Evolutionary conservation across 2,329 filamentous ascomycete genomes (phyloP).

Genomic region (Botrytis medusae): DNA sequence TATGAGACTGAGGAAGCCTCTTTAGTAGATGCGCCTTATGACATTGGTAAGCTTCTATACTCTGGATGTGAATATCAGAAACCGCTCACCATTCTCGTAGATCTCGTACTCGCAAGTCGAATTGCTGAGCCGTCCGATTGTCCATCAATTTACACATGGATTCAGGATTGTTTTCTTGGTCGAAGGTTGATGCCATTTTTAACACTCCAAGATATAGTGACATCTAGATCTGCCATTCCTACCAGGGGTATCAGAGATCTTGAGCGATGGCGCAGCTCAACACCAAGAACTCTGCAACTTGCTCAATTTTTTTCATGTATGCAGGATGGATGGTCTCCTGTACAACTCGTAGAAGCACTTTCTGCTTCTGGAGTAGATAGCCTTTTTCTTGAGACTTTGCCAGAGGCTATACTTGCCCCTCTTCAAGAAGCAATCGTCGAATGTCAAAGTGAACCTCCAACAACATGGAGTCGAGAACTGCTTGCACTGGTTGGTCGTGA

Average conservation of each 20-base stretch:
- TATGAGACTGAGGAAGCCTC: slow-evolving; percentile 60
- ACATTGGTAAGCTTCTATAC: slow-evolving; percentile 45
- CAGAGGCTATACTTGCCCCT: slow-evolving; percentile 77
- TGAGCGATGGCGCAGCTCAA: slow-evolving; percentile 38
- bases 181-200: slow-evolving; percentile 45
- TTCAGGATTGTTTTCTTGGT: slow-evolving; percentile 45
- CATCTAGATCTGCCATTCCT: slow-evolving; percentile 32
- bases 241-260: slow-evolving; percentile 24
- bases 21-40: slow-evolving; percentile 55
- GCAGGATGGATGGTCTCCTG: slow-evolving; percentile 50
- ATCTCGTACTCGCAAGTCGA: slow-evolving; percentile 26
- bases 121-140: slow-evolving; percentile 53
- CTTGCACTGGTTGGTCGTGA: slow-evolving; percentile 76
- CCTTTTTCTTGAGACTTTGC: slow-evolving; percentile 74
- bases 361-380: slow-evolving; percentile 65
- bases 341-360: slow-evolving; percentile 72
- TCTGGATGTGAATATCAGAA: neutral
- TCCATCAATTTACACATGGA: slow-evolving; percentile 59
- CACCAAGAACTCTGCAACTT: slow-evolving; percentile 70
- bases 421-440: slow-evolving; percentile 81
- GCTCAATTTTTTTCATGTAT: slow-evolving; percentile 64
- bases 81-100: slow-evolving; percentile 13
- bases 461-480: slow-evolving; percentile 69
- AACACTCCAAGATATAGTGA: slow-evolving; percentile 51
- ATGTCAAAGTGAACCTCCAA: slow-evolving; percentile 79